phyloP scores from a whole-genome alignment of 1,284 basidiomycete species.

The Ceratobasidium sp. region DNA sequence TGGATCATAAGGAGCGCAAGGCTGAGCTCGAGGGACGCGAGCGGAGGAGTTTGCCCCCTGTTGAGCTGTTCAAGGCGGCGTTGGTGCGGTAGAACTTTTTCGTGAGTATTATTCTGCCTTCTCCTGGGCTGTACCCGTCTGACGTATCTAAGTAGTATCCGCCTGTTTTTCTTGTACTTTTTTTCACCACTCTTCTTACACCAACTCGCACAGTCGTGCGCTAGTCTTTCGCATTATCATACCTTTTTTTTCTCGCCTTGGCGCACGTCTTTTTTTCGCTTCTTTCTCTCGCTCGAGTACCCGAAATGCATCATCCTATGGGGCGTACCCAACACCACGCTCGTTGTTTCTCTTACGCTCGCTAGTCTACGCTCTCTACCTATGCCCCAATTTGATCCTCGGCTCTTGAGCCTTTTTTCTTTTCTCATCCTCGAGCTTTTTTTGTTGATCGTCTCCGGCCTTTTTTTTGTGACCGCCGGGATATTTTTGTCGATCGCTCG shows the following conservation, averaged over 20 bases:
- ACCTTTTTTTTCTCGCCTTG: neutral
- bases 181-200: conserved; percentile 11
- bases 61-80: conserved; percentile 37
- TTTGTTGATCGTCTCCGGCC: neutral
- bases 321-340: conserved; percentile 7
- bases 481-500: neutral
- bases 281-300: neutral
- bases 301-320: conserved; percentile 12
- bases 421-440: neutral
- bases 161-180: conserved; percentile 14
- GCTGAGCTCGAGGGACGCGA: conserved; percentile 23
- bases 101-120: neutral
- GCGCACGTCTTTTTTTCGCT: neutral
- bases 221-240: conserved; percentile 5
- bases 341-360: conserved; percentile 18
- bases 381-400: conserved; percentile 20
- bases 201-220: conserved; percentile 24
- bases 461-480: neutral
- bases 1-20: conserved; percentile 30
- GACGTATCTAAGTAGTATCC: neutral
- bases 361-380: conserved; percentile 12
- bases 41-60: conserved; percentile 27
- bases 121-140: neutral
- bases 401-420: neutral
- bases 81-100: conserved; percentile 18